Conservation (phyloP, 805 yeast species). For the Hanseniaspora nectarophila region DNA sequence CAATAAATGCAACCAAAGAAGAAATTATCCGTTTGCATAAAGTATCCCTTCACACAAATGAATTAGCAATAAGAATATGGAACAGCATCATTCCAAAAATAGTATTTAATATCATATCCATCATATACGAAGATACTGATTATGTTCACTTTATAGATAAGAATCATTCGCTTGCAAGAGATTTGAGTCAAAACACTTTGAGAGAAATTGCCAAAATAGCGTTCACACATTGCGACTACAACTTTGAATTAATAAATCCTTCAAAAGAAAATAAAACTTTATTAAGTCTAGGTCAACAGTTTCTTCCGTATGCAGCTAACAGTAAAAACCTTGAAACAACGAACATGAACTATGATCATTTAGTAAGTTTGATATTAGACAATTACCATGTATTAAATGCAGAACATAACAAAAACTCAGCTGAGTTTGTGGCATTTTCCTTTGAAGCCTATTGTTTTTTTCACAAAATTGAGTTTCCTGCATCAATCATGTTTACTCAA, state of each 20-base stretch:
- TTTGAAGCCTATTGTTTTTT: constrained; percentile 30
- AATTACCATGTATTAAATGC: constrained; percentile 21
- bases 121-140: constrained; percentile 26
- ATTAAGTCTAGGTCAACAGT: not conserved
- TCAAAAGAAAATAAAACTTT: not conserved
- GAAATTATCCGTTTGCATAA: not conserved
- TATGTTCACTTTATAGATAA: constrained; percentile 19
- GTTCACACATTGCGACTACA: constrained; percentile 20
- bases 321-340: not conserved
- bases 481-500: constrained; percentile 25
- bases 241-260: constrained; percentile 15
- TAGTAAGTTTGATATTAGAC: constrained; percentile 20
- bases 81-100: constrained; percentile 25
- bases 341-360: constrained; percentile 19
- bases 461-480: constrained; percentile 27
- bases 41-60: constrained; percentile 1
- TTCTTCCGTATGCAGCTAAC: not conserved
- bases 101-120: constrained; percentile 25
- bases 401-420: constrained; percentile 23
- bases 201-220: constrained; percentile 24
- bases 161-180: constrained; percentile 16
- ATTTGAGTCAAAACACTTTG: constrained; percentile 23
- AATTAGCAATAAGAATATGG: constrained; percentile 26
- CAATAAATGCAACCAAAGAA: constrained; percentile 13
- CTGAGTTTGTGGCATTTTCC: constrained; percentile 26